Base-by-base conservation (phyloP, 768 basidiomycete species). In the Neoboletus magnificus region DNA sequence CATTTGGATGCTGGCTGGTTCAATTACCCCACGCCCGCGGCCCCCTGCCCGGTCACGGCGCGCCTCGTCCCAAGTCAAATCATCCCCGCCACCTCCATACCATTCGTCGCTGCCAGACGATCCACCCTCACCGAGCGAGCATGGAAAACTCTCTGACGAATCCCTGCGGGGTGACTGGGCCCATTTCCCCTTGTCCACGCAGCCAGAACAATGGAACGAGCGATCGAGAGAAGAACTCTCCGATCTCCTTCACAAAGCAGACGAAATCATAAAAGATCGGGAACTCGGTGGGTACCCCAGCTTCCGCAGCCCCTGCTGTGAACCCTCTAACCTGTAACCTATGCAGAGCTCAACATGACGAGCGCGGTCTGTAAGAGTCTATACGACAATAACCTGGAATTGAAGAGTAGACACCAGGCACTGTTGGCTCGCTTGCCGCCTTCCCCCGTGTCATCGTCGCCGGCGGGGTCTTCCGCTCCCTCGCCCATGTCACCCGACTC, bases 181-280 rank as follows among this genome's bases (percentile, higher is more conserved):
- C 22, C 50, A 11, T 32, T 48, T 60, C 4, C 51, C 61, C 18
- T 68, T 75, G 49, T 59, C 73, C 16, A 70, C 72, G 5, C 62
- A 56, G 48, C 60, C 70, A 22, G 73, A 77, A 25, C 76, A 78
- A 23, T 84, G 84, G 85, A 76, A 79, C 56, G 86, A 85, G 59
- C 80, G 75, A 64, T 88, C 87, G n/a, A 78, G 83, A 37, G 89
- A 87, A 62, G 88, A 91, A 62, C 77, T 93, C 43, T 77, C 84
- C 5, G 79, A 80, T 41, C 75, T 93, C 41, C 78, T 93, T 35
- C 72, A 83, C 43, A 84, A 85, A 66, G 91, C 90, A 0, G 86
- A 87, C 59, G 82, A 76, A 56, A 75, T 92, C 46, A 91, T 93
- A 60, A 86, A 83, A 66, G 83, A 85, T 55, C 78, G 91, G 37